phyloP scores from a whole-genome alignment of 2,329 filamentous ascomycete genomes.

The Nannizzia gypsea region DNA sequence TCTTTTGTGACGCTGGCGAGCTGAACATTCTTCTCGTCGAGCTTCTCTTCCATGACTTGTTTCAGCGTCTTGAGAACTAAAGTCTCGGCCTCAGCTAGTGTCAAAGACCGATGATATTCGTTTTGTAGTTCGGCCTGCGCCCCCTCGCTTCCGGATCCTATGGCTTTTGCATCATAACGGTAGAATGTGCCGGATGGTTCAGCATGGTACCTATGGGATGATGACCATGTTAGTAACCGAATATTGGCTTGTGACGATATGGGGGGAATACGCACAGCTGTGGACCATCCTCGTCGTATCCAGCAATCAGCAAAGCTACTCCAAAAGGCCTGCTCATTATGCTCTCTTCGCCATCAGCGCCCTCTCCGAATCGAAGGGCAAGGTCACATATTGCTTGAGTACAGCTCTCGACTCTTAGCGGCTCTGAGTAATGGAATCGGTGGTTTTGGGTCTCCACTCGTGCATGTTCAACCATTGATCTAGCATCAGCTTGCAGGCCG shows the following conservation, averaged over 20 bases:
- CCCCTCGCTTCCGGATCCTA: conserved; percentile 92
- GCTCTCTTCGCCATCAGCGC: conserved; percentile 93
- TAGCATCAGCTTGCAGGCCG: conserved; percentile 90
- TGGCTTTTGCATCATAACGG: conserved; percentile 97
- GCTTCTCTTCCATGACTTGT: conserved; percentile 99
- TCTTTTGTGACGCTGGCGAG: conserved; percentile 95
- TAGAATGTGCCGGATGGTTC: conserved; percentile 98
- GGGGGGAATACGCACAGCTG: conserved; percentile 50
- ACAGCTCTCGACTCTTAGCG: conserved; percentile 88
- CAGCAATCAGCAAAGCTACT: conserved; percentile 89
- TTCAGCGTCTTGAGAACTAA: conserved; percentile 95
- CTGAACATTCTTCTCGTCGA: conserved; percentile 97
- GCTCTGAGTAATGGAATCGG: conserved; percentile 95
- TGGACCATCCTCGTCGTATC: conserved; percentile 93
- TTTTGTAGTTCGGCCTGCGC: conserved; percentile 97
- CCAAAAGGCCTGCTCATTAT: conserved; percentile 98
- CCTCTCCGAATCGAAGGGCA: conserved; percentile 90
- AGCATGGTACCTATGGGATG: conserved; percentile 62
- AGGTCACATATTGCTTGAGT: conserved; percentile 98
- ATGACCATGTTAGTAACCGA: neutral
- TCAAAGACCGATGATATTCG: conserved; percentile 96
- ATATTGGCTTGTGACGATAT: neutral
- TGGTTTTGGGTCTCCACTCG: conserved; percentile 96
- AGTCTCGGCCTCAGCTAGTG: conserved; percentile 83
- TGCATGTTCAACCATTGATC: conserved; percentile 96